These are phyloP conservation scores for Daphne laureola DNA, from an alignment of 441 rosid species.

Conservation along the genomic window DNA sequence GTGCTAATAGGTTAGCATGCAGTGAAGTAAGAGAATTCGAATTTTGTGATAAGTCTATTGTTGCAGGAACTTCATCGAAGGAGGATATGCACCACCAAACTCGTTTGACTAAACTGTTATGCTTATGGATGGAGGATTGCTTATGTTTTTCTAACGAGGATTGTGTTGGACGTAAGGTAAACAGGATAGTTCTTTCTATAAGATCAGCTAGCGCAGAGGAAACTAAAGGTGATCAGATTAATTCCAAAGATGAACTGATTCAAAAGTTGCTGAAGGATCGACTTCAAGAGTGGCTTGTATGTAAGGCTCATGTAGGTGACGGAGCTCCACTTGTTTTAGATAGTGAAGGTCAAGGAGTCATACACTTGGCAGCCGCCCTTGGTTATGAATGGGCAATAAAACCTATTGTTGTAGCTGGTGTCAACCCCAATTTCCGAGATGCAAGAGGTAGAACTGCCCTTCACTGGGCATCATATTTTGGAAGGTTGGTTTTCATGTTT, in stretches of 20 bases:
- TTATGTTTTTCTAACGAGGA: slow-evolving; percentile 28
- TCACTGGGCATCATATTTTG: slow-evolving; percentile 69
- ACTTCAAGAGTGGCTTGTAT: slow-evolving; percentile 45
- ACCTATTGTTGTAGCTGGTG: slow-evolving; percentile 42
- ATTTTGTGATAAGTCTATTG: slow-evolving; percentile 31
- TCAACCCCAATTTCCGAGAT: slow-evolving; percentile 56
- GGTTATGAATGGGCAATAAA: slow-evolving; percentile 59
- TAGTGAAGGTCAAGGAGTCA: slow-evolving; percentile 50
- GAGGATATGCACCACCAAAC: slow-evolving; percentile 32
- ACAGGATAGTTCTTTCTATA: slow-evolving; percentile 22
- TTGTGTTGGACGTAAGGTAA: slow-evolving; percentile 36
- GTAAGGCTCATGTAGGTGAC: slow-evolving; percentile 40
- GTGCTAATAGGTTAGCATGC: slow-evolving; percentile 62
- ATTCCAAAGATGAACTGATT: slow-evolving; percentile 28
- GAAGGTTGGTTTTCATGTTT: slow-evolving; percentile 34
- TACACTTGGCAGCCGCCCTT: slow-evolving; percentile 60
- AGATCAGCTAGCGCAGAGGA: slow-evolving; percentile 15
- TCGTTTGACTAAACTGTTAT: slow-evolving; percentile 35
- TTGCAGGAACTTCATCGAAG: slow-evolving; percentile 14
- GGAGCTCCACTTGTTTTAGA: slow-evolving; percentile 42
- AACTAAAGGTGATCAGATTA: slow-evolving; percentile 7
- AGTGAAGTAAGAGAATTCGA: slow-evolving; percentile 75
- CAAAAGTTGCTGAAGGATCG: slow-evolving; percentile 37
- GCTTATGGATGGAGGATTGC: slow-evolving; percentile 20
- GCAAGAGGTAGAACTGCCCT: slow-evolving; percentile 52